phyloP scores from a whole-genome alignment of 257 asterid species.

The Ilex asprella region DNA sequence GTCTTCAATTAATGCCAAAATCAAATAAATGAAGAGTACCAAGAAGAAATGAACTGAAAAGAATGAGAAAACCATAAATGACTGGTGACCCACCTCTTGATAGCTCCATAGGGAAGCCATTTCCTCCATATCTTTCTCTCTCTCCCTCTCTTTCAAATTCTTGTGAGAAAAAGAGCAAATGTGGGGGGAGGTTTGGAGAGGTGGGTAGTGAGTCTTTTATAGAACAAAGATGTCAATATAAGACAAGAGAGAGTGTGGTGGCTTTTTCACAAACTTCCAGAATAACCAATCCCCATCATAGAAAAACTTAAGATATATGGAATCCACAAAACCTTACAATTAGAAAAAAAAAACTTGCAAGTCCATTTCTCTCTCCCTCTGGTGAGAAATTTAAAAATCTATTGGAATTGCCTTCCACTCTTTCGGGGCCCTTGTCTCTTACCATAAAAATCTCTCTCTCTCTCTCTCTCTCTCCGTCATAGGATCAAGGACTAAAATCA shows the following conservation, averaged over 20 bases:
- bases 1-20: not conserved
- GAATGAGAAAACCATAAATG: too few species aligned
- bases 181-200: not conserved
- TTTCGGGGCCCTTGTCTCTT: too few species aligned
- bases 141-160: not conserved
- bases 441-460: too few species aligned
- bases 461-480: too few species aligned
- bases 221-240: not conserved
- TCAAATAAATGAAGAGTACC: not conserved
- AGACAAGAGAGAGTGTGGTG: not conserved
- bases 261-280: not conserved
- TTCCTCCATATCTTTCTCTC: not conserved
- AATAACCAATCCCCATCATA: not conserved
- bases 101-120: not conserved
- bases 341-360: not conserved
- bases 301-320: not conserved
- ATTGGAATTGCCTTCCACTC: too few species aligned
- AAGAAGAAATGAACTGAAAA: not conserved
- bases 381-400: too few species aligned
- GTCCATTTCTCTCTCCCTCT: not conserved
- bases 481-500: too few species aligned
- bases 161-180: not conserved
- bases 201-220: not conserved
- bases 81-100: constrained; percentile 1
- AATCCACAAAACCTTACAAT: not conserved